Evolutionary conservation across 306 rosid species (phyloP).

Genomic region (Medicago lupulina): DNA sequence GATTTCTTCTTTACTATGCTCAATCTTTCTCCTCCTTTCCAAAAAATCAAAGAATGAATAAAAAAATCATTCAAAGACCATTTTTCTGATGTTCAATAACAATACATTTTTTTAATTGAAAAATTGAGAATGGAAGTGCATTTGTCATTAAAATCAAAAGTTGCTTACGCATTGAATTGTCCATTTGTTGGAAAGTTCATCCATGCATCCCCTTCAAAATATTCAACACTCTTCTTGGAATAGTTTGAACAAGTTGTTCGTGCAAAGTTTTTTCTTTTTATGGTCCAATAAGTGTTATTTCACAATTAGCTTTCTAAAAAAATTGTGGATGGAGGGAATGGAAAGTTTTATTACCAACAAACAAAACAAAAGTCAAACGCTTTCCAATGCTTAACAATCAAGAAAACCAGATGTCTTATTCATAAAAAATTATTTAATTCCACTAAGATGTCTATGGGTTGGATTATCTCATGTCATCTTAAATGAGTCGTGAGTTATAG

Average conservation of each 20-base stretch:
- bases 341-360: conserved; percentile 44
- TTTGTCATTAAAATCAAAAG: conserved; percentile 45
- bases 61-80: conserved; percentile 1
- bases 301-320: conserved; percentile 44
- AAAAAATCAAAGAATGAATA: conserved; percentile 21
- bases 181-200: conserved; percentile 45
- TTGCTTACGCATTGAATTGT: conserved; percentile 39
- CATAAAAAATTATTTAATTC: neutral
- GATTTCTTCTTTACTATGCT: conserved; percentile 38
- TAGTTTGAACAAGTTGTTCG: conserved; percentile 37
- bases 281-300: conserved; percentile 37
- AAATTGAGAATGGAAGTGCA: neutral
- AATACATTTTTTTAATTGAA: neutral
- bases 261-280: conserved; percentile 22
- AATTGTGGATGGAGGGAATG: conserved; percentile 44
- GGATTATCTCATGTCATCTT: neutral
- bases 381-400: conserved; percentile 65
- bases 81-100: neutral
- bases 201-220: conserved; percentile 29
- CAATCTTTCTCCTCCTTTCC: conserved; percentile 41
- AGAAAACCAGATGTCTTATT: conserved; percentile 48
- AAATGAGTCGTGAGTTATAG: neutral
- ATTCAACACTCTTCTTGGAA: conserved; percentile 14
- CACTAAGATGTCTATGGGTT: neutral
- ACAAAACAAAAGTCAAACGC: conserved; percentile 47